These are phyloP conservation scores for Sphagnum fallax DNA, from an alignment of 228 moss, liverwort and hornwort genomes.

Conservation along the genomic window DNA sequence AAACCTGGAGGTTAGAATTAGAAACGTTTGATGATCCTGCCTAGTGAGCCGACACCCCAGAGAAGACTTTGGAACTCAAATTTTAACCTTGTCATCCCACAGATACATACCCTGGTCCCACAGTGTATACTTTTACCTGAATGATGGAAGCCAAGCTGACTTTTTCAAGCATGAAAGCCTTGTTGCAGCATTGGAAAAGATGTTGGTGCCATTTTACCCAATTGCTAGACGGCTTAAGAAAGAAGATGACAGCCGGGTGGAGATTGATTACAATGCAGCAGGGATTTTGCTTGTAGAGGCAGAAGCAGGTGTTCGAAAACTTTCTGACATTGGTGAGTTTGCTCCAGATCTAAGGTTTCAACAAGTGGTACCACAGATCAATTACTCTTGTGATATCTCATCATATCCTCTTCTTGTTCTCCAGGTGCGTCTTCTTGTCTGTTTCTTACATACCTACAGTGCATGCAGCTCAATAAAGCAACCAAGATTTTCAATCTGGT, in stretches of 20 bases:
- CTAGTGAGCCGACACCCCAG: constrained; percentile 50
- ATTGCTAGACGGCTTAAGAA: constrained; percentile 68
- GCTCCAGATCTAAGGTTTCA: constrained; percentile 72
- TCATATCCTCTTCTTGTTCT: constrained; percentile 75
- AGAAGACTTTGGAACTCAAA: constrained; percentile 69
- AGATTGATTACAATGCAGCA: constrained; percentile 59
- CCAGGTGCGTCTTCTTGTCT: constrained; percentile 43
- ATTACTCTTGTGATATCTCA: constrained; percentile 44
- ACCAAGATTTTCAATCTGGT: too few species aligned
- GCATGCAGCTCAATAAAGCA: too few species aligned
- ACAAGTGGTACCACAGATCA: constrained; percentile 69
- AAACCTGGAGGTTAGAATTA: constrained; percentile 36
- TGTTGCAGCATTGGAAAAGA: constrained; percentile 54
- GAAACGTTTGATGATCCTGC: constrained; percentile 72
- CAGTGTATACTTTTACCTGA: constrained; percentile 77
- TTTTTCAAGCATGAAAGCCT: constrained; percentile 57
- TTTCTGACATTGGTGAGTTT: constrained; percentile 77
- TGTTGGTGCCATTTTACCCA: constrained; percentile 79
- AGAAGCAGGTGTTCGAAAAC: constrained; percentile 30
- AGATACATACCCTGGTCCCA: constrained; percentile 51
- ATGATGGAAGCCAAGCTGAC: constrained; percentile 24
- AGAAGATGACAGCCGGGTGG: constrained; percentile 41
- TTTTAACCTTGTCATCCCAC: constrained; percentile 82
- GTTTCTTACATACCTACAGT: neutral
- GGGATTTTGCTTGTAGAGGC: constrained; percentile 88